Conservation (phyloP, 2,329 filamentous ascomycete species). For the Xylaria sp. region DNA sequence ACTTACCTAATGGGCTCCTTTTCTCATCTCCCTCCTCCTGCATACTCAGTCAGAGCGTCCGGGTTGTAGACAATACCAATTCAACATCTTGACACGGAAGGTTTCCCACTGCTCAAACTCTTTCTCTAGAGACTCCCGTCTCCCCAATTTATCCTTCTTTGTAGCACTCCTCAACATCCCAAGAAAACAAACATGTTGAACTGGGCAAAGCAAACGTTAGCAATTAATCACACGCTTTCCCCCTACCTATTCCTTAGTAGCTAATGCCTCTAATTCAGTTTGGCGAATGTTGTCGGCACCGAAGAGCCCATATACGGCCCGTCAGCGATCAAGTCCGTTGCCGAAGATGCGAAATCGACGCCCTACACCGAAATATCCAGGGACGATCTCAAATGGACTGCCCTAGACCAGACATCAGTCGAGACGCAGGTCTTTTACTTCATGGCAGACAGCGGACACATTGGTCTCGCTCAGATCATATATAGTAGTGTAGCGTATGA, state of each 20-base stretch:
- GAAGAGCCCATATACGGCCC: constrained; percentile 96
- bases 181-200: constrained; percentile 73
- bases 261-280: constrained; percentile 49
- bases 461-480: constrained; percentile 87
- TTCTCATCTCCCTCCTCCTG: constrained; percentile 20
- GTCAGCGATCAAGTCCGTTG: constrained; percentile 83
- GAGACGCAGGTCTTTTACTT: constrained; percentile 97
- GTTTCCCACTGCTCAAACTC: background rate
- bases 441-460: constrained; percentile 75
- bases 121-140: background rate
- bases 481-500: constrained; percentile 95
- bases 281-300: constrained; percentile 86
- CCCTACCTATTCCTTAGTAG: constrained; percentile 21
- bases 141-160: background rate
- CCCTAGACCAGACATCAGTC: constrained; percentile 82
- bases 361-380: constrained; percentile 81
- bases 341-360: constrained; percentile 76
- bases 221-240: constrained; percentile 28
- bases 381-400: constrained; percentile 82
- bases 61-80: background rate
- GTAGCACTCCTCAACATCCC: background rate
- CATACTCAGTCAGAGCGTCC: constrained; percentile 9
- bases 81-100: background rate
- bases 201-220: constrained; percentile 92
- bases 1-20: background rate